Conservation (phyloP, 2,329 filamentous ascomycete species). For the Pestalotiopsis fici region DNA sequence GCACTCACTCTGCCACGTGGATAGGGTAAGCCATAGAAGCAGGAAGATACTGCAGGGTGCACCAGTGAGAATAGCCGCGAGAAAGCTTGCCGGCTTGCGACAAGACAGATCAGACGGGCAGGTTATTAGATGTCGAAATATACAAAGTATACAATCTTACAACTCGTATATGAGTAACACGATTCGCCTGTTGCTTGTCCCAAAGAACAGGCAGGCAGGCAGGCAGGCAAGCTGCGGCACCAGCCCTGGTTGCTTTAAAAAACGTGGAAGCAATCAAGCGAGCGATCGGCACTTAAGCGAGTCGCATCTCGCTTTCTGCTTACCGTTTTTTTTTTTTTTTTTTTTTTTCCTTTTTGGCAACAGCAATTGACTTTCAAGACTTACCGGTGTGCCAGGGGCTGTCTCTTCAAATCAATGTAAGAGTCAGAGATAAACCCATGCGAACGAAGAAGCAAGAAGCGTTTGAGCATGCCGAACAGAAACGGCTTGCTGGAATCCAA, state of each 20-base stretch:
- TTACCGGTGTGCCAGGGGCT: slow-evolving; percentile 1
- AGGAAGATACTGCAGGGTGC: not conserved
- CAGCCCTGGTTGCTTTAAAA: not conserved
- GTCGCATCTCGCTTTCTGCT: not conserved
- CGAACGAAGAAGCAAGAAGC: not conserved
- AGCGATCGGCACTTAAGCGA: slow-evolving; percentile 1
- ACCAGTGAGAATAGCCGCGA: not conserved
- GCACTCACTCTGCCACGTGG: slow-evolving; percentile 8
- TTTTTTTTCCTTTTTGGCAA: not conserved
- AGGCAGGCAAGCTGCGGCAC: not conserved
- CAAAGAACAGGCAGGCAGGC: not conserved
- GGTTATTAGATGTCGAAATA: not conserved
- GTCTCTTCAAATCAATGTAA: not conserved
- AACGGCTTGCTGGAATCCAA: not conserved
- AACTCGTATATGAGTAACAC: not conserved
- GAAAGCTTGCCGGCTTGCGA: not conserved
- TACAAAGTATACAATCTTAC: not conserved
- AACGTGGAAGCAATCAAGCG: not conserved
- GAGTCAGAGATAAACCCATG: not conserved
- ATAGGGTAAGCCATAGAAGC: not conserved
- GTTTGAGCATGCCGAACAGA: not conserved
- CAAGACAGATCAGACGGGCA: not conserved
- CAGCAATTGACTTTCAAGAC: not conserved
- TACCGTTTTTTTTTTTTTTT: not conserved
- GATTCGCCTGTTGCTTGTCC: not conserved